Base-by-base conservation (phyloP, 352 stramenopile genomes). In the Phytophthora pini region DNA sequence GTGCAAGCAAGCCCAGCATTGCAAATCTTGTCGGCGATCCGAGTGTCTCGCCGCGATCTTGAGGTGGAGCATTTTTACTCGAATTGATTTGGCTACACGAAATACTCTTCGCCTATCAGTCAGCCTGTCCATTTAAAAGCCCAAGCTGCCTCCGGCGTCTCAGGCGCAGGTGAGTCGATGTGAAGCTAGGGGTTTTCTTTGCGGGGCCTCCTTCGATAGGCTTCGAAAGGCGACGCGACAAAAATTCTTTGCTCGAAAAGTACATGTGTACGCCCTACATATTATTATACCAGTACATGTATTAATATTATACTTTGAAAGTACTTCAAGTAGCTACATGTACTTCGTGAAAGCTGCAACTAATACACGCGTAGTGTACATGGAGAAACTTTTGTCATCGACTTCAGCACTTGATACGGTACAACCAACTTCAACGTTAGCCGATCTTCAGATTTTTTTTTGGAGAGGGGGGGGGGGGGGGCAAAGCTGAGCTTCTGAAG, bases 51-150 rank as follows among this genome's bases (percentile, higher is more conserved):
- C 41, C 26, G 40, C 27, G n/a, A 47, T 57, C 39, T 59, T 40
- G 52, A 60, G 10, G 29, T 32, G 27, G 29, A 51, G 29, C 54
- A 51, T 45, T 56, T 62, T 55, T 55, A 53, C 54, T 55, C 38
- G 29, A 45, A 22, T 48, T 61, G 43, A 29, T 53, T 53, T 61
- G 43, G 22, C 41, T 53, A 54, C 12, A 22, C n/a, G 26, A 36
- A 36, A 7, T 12, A 0, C 11, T 36, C 10, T 8, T 36, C 31
- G 36, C 38, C 31, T 50, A 50, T 51, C 56, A n/a, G 22, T 40
- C 2, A 34, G 56, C 9, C 56, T 64, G 46, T 64, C 45, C 56
- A 64, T n/a, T 22, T 5, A 31, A 45, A 61, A 50, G 53, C 22
- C 13, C n/a, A 43, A 51, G 24, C 26, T 38, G 45, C 34, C 15